Evolutionary conservation across 2,329 filamentous ascomycete species (phyloP).

Genomic region (Pyrenophora teres): DNA sequence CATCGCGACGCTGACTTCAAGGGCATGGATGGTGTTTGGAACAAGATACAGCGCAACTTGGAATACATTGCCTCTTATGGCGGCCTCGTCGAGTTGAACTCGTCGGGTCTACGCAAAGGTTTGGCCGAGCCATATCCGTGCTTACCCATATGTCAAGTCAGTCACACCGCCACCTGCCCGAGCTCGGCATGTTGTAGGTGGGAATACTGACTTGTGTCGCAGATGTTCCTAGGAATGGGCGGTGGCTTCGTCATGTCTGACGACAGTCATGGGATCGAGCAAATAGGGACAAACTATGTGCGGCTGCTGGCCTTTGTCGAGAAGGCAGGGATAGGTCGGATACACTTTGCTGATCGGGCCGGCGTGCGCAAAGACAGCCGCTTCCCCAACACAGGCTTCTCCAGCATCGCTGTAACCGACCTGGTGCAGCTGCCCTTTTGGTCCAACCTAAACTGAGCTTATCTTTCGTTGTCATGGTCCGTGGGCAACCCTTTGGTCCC

Average conservation of each 20-base stretch:
- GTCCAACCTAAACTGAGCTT: conserved; percentile 23
- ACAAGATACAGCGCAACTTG: conserved; percentile 74
- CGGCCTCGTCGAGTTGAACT: conserved; percentile 88
- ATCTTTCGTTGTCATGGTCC: not conserved
- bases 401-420: conserved; percentile 36
- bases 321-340: conserved; percentile 64
- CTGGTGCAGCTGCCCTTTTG: conserved; percentile 40
- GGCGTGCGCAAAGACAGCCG: conserved; percentile 34
- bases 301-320: conserved; percentile 73
- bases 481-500: conserved; percentile 3
- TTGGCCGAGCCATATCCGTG: conserved; percentile 89
- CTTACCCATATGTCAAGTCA: conserved; percentile 74
- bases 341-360: conserved; percentile 51
- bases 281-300: conserved; percentile 84
- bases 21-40: conserved; percentile 70
- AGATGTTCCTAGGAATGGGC: conserved; percentile 73
- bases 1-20: conserved; percentile 67
- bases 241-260: conserved; percentile 91
- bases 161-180: conserved; percentile 40
- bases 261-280: conserved; percentile 87
- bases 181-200: not conserved
- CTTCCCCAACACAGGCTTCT: conserved; percentile 45
- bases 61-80: conserved; percentile 71
- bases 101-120: conserved; percentile 83
- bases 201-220: conserved; percentile 23